phyloP scores from a whole-genome alignment of 106 monocot species.

The Agapanthus africanus region DNA sequence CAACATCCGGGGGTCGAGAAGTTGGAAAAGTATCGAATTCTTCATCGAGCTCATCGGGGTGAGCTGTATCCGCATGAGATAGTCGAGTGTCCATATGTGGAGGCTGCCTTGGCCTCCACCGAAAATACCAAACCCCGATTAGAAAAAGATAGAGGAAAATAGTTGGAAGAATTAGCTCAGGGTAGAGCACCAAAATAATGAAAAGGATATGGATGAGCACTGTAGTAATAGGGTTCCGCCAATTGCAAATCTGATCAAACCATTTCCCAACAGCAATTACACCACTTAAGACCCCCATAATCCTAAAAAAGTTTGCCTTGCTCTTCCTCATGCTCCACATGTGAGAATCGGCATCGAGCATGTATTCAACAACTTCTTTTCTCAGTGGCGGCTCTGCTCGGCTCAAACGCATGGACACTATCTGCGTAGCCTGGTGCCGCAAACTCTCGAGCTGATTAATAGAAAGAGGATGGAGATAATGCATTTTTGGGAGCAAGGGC shows the following conservation, averaged over 20 bases:
- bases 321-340: slow-evolving; percentile 86
- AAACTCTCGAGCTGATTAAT: slow-evolving; percentile 53
- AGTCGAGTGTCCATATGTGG: slow-evolving; percentile 66
- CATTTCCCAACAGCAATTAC: slow-evolving; percentile 25
- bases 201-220: slow-evolving; percentile 54
- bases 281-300: slow-evolving; percentile 46
- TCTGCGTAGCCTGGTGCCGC: slow-evolving; percentile 48
- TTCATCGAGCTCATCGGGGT: slow-evolving; percentile 68
- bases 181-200: slow-evolving; percentile 54
- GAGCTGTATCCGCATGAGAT: slow-evolving; percentile 45
- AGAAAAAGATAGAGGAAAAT: slow-evolving; percentile 66
- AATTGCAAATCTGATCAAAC: slow-evolving; percentile 50
- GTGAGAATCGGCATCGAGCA: slow-evolving; percentile 61
- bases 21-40: slow-evolving; percentile 80
- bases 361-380: slow-evolving; percentile 65
- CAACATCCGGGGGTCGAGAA: slow-evolving; percentile 30
- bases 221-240: slow-evolving; percentile 69
- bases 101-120: slow-evolving; percentile 47
- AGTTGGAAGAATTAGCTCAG: slow-evolving; percentile 66
- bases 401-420: slow-evolving; percentile 52
- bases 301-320: slow-evolving; percentile 74
- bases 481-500: slow-evolving; percentile 57
- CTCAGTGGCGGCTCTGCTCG: slow-evolving; percentile 66
- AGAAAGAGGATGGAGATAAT: slow-evolving; percentile 55
- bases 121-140: slow-evolving; percentile 63